These are phyloP conservation scores for Microsporum ferrugineum DNA, from an alignment of 2,329 filamentous ascomycete genomes.

Conservation along the genomic window DNA sequence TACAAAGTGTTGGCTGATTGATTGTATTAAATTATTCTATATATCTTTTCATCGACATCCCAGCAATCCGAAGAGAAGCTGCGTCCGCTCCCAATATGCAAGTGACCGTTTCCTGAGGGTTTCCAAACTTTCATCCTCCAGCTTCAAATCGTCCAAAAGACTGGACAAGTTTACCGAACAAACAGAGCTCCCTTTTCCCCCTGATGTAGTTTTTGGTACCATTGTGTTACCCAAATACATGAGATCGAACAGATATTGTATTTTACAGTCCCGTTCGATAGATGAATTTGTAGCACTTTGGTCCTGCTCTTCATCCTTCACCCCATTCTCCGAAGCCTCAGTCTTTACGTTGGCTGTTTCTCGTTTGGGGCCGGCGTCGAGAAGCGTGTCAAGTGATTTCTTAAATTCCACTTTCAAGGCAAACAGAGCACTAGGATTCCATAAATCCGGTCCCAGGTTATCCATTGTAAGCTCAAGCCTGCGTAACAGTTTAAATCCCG, in stretches of 20 bases:
- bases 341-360: not conserved
- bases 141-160: not conserved
- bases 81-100: constrained; percentile 76
- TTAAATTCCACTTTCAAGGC: constrained; percentile 51
- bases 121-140: not conserved
- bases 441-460: constrained; percentile 61
- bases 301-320: not conserved
- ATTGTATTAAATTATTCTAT: not conserved
- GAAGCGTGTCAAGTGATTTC: constrained; percentile 33
- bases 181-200: not conserved
- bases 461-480: constrained; percentile 57
- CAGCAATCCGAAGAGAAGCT: constrained; percentile 69
- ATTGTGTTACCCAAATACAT: constrained; percentile 28
- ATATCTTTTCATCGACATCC: constrained; percentile 16
- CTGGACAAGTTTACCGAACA: not conserved
- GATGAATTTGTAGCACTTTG: not conserved
- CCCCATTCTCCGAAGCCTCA: constrained; percentile 1
- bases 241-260: constrained; percentile 31
- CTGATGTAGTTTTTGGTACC: constrained; percentile 22
- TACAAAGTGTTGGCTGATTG: not conserved
- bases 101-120: constrained; percentile 15
- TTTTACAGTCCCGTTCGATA: constrained; percentile 22
- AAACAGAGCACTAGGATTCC: constrained; percentile 58
- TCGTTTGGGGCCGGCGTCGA: constrained; percentile 7
- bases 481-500: constrained; percentile 60